Conservation (phyloP, 106 monocot species). For the Allium fistulosum region DNA sequence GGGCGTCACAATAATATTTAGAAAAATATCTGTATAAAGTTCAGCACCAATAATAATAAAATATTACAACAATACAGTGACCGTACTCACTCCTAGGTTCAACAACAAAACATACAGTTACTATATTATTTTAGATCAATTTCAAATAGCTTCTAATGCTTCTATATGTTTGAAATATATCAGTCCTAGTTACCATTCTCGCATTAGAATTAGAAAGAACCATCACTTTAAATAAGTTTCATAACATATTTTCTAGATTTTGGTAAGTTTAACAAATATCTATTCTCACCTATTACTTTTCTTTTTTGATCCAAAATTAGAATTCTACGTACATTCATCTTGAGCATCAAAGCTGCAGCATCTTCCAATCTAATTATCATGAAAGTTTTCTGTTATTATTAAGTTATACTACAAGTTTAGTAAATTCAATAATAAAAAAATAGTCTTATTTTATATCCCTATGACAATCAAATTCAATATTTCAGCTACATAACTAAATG, state of each 20-base stretch:
- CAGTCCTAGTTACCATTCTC: constrained; percentile 29
- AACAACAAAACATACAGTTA: neutral
- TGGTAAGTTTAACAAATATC: neutral
- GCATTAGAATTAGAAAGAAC: neutral
- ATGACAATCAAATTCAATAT: too few species aligned
- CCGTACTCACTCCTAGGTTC: neutral
- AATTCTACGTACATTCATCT: constrained; percentile 39
- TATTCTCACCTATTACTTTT: constrained; percentile 30
- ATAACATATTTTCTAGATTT: neutral
- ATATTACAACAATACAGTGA: too few species aligned
- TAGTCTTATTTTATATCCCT: too few species aligned
- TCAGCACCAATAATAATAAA: too few species aligned
- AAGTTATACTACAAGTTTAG: too few species aligned
- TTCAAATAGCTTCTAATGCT: constrained; percentile 2
- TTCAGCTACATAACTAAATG: too few species aligned
- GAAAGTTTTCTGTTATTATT: too few species aligned
- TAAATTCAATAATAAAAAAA: too few species aligned
- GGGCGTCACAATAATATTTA: too few species aligned
- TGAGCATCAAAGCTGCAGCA: constrained; percentile 52
- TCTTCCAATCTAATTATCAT: constrained; percentile 20
- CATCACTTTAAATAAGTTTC: neutral
- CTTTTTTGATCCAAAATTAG: constrained; percentile 30
- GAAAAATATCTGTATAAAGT: too few species aligned
- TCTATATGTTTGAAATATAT: constrained; percentile 26
- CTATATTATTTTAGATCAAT: neutral